These are phyloP conservation scores for Sistotremastrum suecicum DNA, from an alignment of 768 basidiomycete species.

Conservation along the genomic window DNA sequence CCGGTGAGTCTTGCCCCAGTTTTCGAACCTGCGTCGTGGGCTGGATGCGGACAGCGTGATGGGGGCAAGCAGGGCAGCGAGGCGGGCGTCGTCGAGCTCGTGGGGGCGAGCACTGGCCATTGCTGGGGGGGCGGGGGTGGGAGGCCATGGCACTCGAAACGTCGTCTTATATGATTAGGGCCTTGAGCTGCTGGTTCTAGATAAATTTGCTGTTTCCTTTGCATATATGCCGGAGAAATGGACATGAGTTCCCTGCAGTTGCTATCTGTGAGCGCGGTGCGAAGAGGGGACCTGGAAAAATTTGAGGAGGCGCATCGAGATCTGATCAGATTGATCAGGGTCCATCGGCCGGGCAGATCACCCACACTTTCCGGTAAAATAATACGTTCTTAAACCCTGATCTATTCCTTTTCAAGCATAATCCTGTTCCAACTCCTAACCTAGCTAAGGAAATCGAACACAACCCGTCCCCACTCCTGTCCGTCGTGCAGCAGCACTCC, in stretches of 20 bases:
- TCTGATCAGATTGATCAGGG: no score
- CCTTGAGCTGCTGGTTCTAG: no score
- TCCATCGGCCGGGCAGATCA: no score
- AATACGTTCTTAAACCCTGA: not conserved
- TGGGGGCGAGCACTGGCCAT: conserved; percentile 18
- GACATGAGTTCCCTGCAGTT: no score
- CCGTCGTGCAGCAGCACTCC: conserved; percentile 63
- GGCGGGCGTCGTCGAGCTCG: conserved; percentile 25
- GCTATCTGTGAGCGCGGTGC: no score
- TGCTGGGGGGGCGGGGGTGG: not conserved
- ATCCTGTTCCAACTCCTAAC: not conserved
- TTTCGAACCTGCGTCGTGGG: conserved; percentile 41
- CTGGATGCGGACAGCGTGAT: conserved; percentile 33
- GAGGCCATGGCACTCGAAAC: no score
- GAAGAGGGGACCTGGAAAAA: no score
- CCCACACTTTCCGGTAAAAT: not conserved
- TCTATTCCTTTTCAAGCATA: not conserved
- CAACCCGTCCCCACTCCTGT: conserved; percentile 69
- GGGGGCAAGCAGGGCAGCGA: conserved; percentile 34
- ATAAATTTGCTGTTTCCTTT: no score
- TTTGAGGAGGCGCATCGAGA: no score
- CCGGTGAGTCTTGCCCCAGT: conserved; percentile 77
- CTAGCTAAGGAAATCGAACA: conserved; percentile 37
- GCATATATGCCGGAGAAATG: no score
- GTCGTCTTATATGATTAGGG: no score